A percentile compares a stretch with the other conserved stretches of the same genome.
Conservation (phyloP, 2,329 filamentous ascomycete genomes). For the Daldinia eschscholtzii region DNA sequence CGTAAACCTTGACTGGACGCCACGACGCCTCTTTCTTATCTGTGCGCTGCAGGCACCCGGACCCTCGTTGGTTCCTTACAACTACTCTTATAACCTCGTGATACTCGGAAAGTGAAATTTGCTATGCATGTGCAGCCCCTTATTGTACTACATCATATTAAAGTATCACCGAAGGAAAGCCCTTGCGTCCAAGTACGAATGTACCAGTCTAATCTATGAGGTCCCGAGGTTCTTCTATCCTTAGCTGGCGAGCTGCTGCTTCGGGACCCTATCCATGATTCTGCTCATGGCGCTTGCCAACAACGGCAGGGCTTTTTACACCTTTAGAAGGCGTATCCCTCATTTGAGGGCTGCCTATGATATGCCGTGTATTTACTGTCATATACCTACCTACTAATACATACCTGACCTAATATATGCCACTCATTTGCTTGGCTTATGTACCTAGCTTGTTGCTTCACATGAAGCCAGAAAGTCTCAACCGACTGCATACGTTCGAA, state of each 20-base stretch:
- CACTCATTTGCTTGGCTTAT: conserved; percentile 21
- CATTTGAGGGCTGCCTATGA: not conserved
- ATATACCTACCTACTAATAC: not conserved
- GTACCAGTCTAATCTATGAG: not conserved
- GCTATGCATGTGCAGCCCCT: conserved; percentile 1
- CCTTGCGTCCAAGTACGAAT: conserved; percentile 4
- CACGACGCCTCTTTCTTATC: conserved; percentile 18
- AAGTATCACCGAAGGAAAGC: conserved; percentile 1
- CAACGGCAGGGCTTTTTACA: not conserved
- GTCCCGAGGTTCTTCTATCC: not conserved
- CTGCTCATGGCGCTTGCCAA: not conserved
- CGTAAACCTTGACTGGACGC: not conserved
- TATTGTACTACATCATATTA: not conserved
- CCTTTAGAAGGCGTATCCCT: conserved; percentile 2
- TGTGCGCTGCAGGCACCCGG: conserved; percentile 36
- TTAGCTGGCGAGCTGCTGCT: not conserved
- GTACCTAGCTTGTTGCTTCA: conserved; percentile 24
- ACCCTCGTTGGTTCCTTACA: conserved; percentile 9
- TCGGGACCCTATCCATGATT: not conserved
- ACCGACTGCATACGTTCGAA: conserved; percentile 13
- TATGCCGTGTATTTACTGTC: not conserved
- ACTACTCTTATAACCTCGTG: not conserved
- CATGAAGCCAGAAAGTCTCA: conserved; percentile 17
- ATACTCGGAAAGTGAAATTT: conserved; percentile 14
- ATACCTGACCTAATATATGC: not conserved